phyloP scores from a whole-genome alignment of 805 yeast genomes.

The Schizosaccharomyces cryophilus region DNA sequence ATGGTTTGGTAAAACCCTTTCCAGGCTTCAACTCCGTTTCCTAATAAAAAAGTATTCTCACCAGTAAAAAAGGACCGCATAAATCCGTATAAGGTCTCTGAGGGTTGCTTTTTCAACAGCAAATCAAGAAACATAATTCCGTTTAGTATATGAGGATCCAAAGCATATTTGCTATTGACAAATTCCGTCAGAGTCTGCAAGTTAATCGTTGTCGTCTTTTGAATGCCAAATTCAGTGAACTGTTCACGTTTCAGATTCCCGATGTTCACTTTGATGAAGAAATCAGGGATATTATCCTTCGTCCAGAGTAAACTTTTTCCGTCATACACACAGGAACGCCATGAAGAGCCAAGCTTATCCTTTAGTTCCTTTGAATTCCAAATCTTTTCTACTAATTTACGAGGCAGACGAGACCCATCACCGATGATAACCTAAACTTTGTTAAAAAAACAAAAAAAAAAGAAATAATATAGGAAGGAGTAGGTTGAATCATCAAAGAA shows the following conservation, averaged over 20 bases:
- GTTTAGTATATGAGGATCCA: slow-evolving; percentile 4
- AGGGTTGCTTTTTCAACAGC: slow-evolving; percentile 5
- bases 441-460: background rate
- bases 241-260: slow-evolving; percentile 1
- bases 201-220: slow-evolving; percentile 4
- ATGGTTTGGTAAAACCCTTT: slow-evolving; percentile 15
- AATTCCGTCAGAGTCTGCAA: slow-evolving; percentile 5
- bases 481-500: background rate
- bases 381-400: background rate
- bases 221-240: slow-evolving; percentile 3
- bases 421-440: background rate
- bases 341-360: background rate
- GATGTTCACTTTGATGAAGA: background rate
- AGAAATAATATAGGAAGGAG: background rate
- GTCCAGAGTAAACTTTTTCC: slow-evolving; percentile 3
- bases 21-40: slow-evolving; percentile 12
- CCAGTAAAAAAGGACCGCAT: slow-evolving; percentile 1
- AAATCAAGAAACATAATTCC: slow-evolving; percentile 6
- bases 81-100: slow-evolving; percentile 1
- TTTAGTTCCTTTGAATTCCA: background rate
- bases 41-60: slow-evolving; percentile 2
- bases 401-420: background rate
- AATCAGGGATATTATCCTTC: background rate
- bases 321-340: background rate
- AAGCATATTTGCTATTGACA: slow-evolving; percentile 3